phyloP scores from a whole-genome alignment of 352 stramenopile species.

The Phytophthora pini region DNA sequence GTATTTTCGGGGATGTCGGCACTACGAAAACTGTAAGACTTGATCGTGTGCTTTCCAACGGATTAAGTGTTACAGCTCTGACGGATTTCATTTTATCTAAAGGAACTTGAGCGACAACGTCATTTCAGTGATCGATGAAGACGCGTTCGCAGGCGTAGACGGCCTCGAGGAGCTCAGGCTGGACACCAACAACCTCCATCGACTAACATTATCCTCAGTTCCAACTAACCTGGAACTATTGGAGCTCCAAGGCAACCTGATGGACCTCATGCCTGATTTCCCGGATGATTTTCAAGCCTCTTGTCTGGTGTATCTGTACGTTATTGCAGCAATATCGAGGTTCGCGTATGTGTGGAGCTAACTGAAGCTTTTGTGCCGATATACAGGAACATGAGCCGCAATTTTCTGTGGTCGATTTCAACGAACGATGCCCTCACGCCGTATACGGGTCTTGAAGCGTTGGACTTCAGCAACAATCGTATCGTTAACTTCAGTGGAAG shows the following conservation, averaged over 20 bases:
- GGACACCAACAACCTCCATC: slow-evolving; percentile 56
- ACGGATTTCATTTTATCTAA: not conserved
- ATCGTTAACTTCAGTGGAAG: slow-evolving; percentile 62
- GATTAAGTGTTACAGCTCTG: not conserved
- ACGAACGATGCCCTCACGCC: slow-evolving; percentile 54
- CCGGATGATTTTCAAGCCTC: slow-evolving; percentile 33
- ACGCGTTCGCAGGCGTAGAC: slow-evolving; percentile 58
- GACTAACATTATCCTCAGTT: slow-evolving; percentile 46
- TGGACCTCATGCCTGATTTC: slow-evolving; percentile 68
- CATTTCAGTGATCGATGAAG: slow-evolving; percentile 60
- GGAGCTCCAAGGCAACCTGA: slow-evolving; percentile 58
- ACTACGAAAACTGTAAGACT: slow-evolving; percentile 54
- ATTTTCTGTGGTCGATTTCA: slow-evolving; percentile 65
- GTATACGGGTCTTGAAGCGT: slow-evolving; percentile 46
- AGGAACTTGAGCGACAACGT: slow-evolving; percentile 79
- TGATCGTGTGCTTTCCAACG: too few species aligned
- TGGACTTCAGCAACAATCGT: slow-evolving; percentile 69
- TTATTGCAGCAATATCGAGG: not conserved
- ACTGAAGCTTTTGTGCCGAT: slow-evolving; percentile 1
- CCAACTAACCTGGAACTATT: slow-evolving; percentile 49
- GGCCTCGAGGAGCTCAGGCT: slow-evolving; percentile 51
- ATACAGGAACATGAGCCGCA: slow-evolving; percentile 66
- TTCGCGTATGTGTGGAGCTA: not conserved
- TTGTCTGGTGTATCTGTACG: slow-evolving; percentile 56
- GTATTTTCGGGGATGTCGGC: slow-evolving; percentile 63